Evolutionary conservation across 306 rosid species (phyloP), one percentile per base, ranked within the genome.

Genomic region (Trifolium fragiferum): DNA sequence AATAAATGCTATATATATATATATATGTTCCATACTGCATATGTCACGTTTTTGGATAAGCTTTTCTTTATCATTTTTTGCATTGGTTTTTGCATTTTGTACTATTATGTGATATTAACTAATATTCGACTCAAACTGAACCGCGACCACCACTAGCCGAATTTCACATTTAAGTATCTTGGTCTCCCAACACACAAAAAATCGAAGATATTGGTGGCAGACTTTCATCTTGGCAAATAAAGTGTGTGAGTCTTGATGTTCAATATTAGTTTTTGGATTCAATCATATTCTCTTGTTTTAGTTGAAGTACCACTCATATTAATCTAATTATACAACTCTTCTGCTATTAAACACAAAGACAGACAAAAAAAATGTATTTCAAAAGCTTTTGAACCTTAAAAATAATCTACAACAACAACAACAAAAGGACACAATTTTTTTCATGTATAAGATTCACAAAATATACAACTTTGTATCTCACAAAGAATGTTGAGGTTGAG

Each of bases 401-500:
- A 16, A 63, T 1, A 35, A 63, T 18, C 16, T 65, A n/a, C n/a
- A n/a, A n/a, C n/a, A n/a, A 20, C 70, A 65, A 65, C 70, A 65
- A 19, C 16, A 18, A 65, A 40, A 18, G 11, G 20, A 37, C 16
- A 65, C 70, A 18, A 19, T n/a, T 0, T 40, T 65, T 65, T 65
- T 7, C 70, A 40, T 65, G 51, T 65, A 65, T 65, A 65, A 10
- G 16, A 65, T 65, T 37, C 53, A 65, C 70, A 65, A 65, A 65
- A 63, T 65, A 38, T 65, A 65, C 70, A 65, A 5, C 12, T 40
- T 37, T 65, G 53, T 5, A 63, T 60, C 81, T 79, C 80, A 84
- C 65, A 72, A 41, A 72, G 79, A 86, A 80, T 61, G 81, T 59
- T 87, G 89, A 61, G 96, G 82, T 20, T 83, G 92, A 80, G 87